A percentile compares a stretch with the other conserved stretches of the same genome.
phyloP scores from a whole-genome alignment of 2,329 filamentous ascomycete species.

The Claviceps capensis region DNA sequence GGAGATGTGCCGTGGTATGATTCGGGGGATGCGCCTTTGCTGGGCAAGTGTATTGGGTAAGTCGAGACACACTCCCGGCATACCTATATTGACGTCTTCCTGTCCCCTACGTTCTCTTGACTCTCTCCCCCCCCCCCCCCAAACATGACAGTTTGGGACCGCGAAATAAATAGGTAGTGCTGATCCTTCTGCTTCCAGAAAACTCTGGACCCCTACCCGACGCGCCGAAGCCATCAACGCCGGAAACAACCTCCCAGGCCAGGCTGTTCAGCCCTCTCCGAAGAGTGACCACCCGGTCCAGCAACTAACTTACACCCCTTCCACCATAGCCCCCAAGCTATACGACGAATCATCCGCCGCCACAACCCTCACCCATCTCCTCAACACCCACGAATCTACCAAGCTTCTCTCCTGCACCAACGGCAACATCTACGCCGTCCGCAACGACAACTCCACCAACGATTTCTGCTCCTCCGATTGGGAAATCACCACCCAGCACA shows the following conservation, averaged over 20 bases:
- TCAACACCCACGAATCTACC: slow-evolving; percentile 9
- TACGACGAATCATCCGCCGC: slow-evolving; percentile 11
- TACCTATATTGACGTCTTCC: no score
- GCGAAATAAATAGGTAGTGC: no score
- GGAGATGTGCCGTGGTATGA: slow-evolving; percentile 10
- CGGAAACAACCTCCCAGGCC: no score
- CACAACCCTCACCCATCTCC: slow-evolving; percentile 11
- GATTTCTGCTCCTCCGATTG: slow-evolving; percentile 13
- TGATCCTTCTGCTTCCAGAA: no score
- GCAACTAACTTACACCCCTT: no score
- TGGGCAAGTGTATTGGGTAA: slow-evolving; percentile 13
- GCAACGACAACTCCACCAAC: slow-evolving; percentile 8
- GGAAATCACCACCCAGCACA: slow-evolving; percentile 7
- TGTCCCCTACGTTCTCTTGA: no score
- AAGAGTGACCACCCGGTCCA: no score
- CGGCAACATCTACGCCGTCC: slow-evolving; percentile 20
- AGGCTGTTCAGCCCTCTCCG: no score
- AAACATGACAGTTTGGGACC: no score
- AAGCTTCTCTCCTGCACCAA: slow-evolving; percentile 19
- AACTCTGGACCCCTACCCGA: no score
- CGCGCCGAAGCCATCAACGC: no score
- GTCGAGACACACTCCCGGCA: background rate
- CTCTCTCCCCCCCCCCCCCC: no score
- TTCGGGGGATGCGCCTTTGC: slow-evolving; percentile 10
- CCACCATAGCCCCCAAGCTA: background rate